A percentile compares a stretch with the other conserved stretches of the same genome.
These are phyloP conservation scores for Venturia oleaginea DNA, from an alignment of 2,329 filamentous ascomycete species.

Conservation along the genomic window DNA sequence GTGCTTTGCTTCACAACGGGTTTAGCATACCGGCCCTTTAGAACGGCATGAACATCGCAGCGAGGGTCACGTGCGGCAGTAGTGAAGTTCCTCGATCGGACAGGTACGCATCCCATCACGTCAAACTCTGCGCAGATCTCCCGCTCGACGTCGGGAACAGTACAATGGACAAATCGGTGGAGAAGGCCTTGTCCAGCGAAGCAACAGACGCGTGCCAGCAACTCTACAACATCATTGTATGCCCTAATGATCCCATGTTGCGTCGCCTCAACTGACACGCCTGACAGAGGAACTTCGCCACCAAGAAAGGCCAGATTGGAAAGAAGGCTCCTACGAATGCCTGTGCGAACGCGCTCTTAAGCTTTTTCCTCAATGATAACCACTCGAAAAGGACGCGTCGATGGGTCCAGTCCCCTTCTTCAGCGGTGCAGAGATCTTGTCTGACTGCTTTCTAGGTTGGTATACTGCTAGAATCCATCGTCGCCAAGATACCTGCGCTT, in stretches of 20 bases:
- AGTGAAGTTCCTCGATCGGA: no score
- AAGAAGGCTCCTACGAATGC: constrained; percentile 2
- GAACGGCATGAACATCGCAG: background rate
- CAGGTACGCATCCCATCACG: background rate
- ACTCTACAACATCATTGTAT: constrained; percentile 7
- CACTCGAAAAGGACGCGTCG: constrained; percentile 5
- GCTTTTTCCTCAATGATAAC: background rate
- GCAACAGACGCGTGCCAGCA: background rate
- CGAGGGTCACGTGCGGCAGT: background rate
- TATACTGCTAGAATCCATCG: background rate
- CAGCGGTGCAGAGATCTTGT: background rate
- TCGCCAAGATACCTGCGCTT: background rate
- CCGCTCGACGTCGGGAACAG: background rate
- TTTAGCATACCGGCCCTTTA: no score
- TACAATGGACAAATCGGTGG: constrained; percentile 7
- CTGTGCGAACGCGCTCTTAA: background rate
- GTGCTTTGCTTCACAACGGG: no score
- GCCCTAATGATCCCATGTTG: background rate
- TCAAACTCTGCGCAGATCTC: background rate
- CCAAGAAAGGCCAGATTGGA: background rate
- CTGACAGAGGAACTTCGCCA: background rate
- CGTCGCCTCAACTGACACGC: background rate
- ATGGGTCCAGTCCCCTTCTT: background rate
- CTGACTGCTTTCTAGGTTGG: constrained; percentile 3
- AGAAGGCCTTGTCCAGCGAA: constrained; percentile 2